Conservation (phyloP, 1,284 basidiomycete species). For the Fistulinella cinereoalba region DNA sequence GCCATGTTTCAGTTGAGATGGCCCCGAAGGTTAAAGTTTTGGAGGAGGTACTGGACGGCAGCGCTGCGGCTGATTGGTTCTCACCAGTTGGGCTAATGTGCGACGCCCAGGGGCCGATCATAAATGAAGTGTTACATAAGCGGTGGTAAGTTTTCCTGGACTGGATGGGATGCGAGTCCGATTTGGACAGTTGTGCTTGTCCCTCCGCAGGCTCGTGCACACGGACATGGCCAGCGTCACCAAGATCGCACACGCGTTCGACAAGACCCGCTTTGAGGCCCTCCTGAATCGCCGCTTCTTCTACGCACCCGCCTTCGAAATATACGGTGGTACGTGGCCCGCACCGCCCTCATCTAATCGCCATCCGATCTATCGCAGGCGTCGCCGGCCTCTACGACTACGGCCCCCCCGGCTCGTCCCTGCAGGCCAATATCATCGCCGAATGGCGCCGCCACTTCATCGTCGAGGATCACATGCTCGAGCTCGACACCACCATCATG, state of each 20-base stretch:
- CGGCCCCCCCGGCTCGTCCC: slow-evolving; percentile 90
- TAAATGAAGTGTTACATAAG: no score
- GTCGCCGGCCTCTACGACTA: slow-evolving; percentile 97
- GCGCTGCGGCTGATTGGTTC: not conserved
- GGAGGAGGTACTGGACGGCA: not conserved
- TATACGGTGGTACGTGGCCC: slow-evolving; percentile 80
- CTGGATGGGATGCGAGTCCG: slow-evolving; percentile 25
- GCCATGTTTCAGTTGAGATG: not conserved
- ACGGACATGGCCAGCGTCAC: slow-evolving; percentile 53
- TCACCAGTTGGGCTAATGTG: not conserved
- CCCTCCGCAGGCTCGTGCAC: slow-evolving; percentile 15
- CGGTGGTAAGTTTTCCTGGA: no score
- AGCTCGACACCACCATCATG: slow-evolving; percentile 98
- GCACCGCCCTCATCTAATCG: not conserved
- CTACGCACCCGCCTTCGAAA: slow-evolving; percentile 97
- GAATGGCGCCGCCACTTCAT: slow-evolving; percentile 99
- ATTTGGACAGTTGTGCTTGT: slow-evolving; percentile 15
- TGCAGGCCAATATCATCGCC: slow-evolving; percentile 96
- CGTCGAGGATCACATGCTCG: slow-evolving; percentile 98
- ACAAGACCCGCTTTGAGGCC: slow-evolving; percentile 84
- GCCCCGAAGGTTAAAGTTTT: not conserved
- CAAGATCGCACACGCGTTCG: slow-evolving; percentile 87
- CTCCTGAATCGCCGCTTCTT: slow-evolving; percentile 94
- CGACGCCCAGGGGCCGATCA: not conserved
- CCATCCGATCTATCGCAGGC: slow-evolving; percentile 45